Base-by-base conservation (phyloP, 495 filamentous ascomycete species). In the Xylaria acuta region DNA sequence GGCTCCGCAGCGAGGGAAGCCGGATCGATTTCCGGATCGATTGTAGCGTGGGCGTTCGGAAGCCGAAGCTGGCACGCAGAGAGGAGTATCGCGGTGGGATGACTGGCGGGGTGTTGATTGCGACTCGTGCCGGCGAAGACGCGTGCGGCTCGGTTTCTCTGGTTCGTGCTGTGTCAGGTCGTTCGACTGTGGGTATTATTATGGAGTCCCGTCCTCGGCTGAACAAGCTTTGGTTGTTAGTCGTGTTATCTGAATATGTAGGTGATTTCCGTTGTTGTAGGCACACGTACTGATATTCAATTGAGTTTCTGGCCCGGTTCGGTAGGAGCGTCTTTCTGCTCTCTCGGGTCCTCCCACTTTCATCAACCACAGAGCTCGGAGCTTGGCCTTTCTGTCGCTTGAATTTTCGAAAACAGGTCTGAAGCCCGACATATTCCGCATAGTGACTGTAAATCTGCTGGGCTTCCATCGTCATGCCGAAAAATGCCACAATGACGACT, bases 381-480 rank as follows among this genome's bases (percentile, higher is more conserved):
- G 0, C 27, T 16, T n/a, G 12, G n/a, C 68, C 54, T 34, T 79
- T 80, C 70, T 78, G 76, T 9, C 77, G n/a, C 12, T 75, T 68
- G 18, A 85, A 75, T 49, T 75, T 77, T 6, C 86, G 85, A 72
- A 86, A 86, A 60, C 83, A 70, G 45, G 78, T 84, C 16, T 81
- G 87, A 22, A 92, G 72, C 0, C 90, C 88, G 25, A 88, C 6
- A 14, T 70, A 76, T 38, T 85, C 76, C 4, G 91, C 81, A 72
- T 86, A 84, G 4, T 76, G 77, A 65, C 89, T 86, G 79, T 98
- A 97, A 80, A 92, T 89, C 56, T 86, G 86, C n/a, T 87, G 80
- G 5, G 92, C 93, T 69, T 97, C 95, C 27, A 82, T 84, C 20
- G 93, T 94, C 20, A 91, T 87, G 38, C 96, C 96, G 76, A 97